Base-by-base conservation (phyloP, 176 grass and related monocot genomes). In the Neostapfia colusana region DNA sequence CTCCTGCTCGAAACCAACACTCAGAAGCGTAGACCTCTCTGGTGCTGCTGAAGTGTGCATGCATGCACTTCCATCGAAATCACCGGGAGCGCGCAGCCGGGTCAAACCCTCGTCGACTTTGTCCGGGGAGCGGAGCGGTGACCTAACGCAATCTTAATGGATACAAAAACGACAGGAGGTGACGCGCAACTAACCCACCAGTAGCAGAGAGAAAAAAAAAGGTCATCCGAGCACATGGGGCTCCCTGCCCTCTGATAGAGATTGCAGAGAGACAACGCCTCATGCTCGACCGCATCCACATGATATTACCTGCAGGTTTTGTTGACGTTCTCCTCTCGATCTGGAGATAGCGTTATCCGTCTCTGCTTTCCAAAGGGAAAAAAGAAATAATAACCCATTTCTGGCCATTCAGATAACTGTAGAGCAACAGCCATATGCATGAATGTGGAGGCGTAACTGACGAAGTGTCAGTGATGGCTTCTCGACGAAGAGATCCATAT, bases 141-240 rank as follows among this genome's bases (percentile, higher is more conserved):
- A 81, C 23, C 84, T 36, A 80, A 75, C 77, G 2, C 77, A 44
- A 69, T 79, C 39, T 75, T 70, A 65, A 44, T 63, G 42, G 9
- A 62, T 23, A 9, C 43, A 76, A 36, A 63, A 34, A 63, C 26
- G 73, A 63, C 81, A 83, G 27, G 35, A 54, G 16, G 27, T 54
- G 34, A 54, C 46, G 79, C 31, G 40, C 51, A 27, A 82, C 71
- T 27, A 41, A n/a, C 56, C 45, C 25, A 23, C 45, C 17, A 21
- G 45, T 41, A 20, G 5, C 10, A 4, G 43, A 26, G 4, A 48
- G 2, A 36, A 67, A 17, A 2, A 10, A 8, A 4, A 9, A 10
- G 9, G 1, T 53, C 69, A 2, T 2, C 2, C 36, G 7, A 25
- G 82, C 73, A 84, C 73, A 84, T 84, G 82, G 80, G 69, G 46